Evolutionary conservation across 495 filamentous ascomycete species (phyloP).

Genomic region (Rostrohypoxylon terebratum): DNA sequence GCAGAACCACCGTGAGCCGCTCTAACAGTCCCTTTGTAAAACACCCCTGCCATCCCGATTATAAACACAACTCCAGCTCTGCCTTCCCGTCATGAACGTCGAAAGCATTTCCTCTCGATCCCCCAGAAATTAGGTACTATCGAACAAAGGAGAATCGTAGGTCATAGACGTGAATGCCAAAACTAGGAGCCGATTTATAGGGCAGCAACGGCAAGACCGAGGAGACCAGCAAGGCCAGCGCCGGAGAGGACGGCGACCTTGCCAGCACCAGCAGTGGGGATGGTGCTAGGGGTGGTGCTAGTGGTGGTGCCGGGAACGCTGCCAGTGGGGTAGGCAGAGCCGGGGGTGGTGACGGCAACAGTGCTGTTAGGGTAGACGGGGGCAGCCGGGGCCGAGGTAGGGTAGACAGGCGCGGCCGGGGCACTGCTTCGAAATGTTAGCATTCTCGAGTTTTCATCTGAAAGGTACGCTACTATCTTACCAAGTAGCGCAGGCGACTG

Average conservation of each 20-base stretch:
- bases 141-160: conserved; percentile 54
- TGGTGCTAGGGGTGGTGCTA: conserved; percentile 53
- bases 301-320: conserved; percentile 52
- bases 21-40: conserved; percentile 45
- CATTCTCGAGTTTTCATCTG: conserved; percentile 26
- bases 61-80: conserved; percentile 45
- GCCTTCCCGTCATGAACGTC: conserved; percentile 56
- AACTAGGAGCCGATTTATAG: conserved; percentile 69
- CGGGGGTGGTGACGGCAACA: conserved; percentile 46
- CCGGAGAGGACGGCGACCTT: conserved; percentile 74
- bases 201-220: conserved; percentile 78
- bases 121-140: conserved; percentile 53
- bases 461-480: conserved; percentile 51
- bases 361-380: conserved; percentile 45
- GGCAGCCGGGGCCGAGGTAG: conserved; percentile 39
- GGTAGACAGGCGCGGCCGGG: conserved; percentile 40
- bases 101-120: conserved; percentile 46
- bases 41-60: conserved; percentile 38
- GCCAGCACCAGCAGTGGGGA: conserved; percentile 71
- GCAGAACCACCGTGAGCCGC: conserved; percentile 47
- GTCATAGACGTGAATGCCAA: conserved; percentile 50
- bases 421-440: conserved; percentile 40
- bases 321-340: conserved; percentile 49
- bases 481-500: conserved; percentile 75
- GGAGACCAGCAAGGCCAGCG: conserved; percentile 77